A percentile compares a stretch with the other conserved stretches of the same genome.
Evolutionary conservation across 331 rosid genomes (phyloP).

Genomic region (Cucumis variabilis): DNA sequence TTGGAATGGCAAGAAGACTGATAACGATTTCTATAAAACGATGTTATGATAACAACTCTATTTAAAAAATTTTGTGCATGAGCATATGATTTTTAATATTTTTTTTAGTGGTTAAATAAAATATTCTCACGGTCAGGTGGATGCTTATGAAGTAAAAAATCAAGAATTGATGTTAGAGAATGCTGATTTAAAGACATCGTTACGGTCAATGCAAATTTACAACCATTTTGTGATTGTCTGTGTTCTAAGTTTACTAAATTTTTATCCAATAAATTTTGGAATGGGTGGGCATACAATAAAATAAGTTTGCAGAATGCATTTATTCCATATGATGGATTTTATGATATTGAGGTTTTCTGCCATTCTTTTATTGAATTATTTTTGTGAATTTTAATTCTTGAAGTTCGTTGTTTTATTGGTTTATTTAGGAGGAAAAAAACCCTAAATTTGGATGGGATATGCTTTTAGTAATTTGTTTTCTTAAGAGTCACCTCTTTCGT

Average conservation of each 20-base stretch:
- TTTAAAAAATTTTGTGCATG: neutral
- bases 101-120: neutral
- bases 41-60: slow-evolving; percentile 58
- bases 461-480: neutral
- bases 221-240: neutral
- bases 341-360: neutral
- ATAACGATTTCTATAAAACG: slow-evolving; percentile 92
- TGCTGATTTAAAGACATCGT: slow-evolving; percentile 86
- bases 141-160: slow-evolving; percentile 87
- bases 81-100: neutral
- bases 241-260: neutral
- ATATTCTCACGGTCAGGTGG: no score
- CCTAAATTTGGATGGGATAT: no score
- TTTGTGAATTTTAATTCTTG: neutral
- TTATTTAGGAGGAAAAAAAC: no score
- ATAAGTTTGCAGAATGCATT: neutral
- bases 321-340: neutral
- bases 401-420: neutral
- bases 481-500: neutral
- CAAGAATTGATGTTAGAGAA: slow-evolving; percentile 90
- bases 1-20: slow-evolving; percentile 99
- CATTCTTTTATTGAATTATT: neutral
- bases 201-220: slow-evolving; percentile 96
- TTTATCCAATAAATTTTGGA: neutral
- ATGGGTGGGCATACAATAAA: neutral